Evolutionary conservation across 352 stramenopile species (phyloP), one percentile per base, ranked within the genome.

Genomic region (Vaucheria bursata): DNA sequence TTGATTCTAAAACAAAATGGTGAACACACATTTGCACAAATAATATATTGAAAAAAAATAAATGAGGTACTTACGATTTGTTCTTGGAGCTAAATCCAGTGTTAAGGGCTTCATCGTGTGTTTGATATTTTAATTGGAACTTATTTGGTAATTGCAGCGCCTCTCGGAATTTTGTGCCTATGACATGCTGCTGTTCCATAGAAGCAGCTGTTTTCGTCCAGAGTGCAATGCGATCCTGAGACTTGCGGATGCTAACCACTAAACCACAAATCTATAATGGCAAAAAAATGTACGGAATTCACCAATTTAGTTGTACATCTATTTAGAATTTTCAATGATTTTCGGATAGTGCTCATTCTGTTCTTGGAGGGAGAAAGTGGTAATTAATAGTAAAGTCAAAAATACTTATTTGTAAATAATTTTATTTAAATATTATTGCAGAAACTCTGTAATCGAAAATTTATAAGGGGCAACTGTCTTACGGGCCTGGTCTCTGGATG

Each of bases 161-260:
- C 31, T 72, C 1, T 2, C 65, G 65, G 18, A 72, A 40, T n/a
- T 35, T 29, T 40, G 65, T 72, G 2, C 65, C 65, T 2, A 72
- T 72, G 29, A 45, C 29, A 40, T 72, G 65, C 31, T 38, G 6
- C 31, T 45, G 12, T 40, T 72, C 65, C 65, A 37, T 32, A 4
- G 65, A 38, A 29, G 6, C 65, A 36, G 65, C 65, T 40, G 65
- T 79, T 32, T 68, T 69, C 1, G 87, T 95, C 95, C 95, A 98
- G 66, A 98, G 90, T 53, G 93, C 90, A 84, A 98, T 95, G 68
- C 93, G 89, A 88, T 97, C 92, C 86, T 98, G 91, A 35, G 88
- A 82, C 85, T 97, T 96, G 59, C 95, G 91, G 71, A 97, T 91
- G 82, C 88, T 95, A 49, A 98, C 93, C 69, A 98, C 95, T 78